Base-by-base conservation (phyloP, 129 eudicot genomes). In the Heracleum sosnowskyi region DNA sequence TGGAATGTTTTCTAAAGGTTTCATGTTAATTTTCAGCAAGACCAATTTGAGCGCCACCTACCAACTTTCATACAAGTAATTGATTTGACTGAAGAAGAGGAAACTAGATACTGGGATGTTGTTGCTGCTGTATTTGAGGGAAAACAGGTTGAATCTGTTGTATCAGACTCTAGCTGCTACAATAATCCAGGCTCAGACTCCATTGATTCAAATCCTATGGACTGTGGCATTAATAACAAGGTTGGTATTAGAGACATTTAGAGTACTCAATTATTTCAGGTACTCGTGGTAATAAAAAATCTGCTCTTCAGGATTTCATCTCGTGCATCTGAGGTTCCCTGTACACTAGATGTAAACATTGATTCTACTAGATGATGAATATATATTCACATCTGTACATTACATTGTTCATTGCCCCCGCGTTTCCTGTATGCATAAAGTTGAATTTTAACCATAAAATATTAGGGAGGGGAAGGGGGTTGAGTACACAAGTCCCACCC, bases 61-160 rank as follows among this genome's bases (percentile, higher is more conserved):
- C 97, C 97, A 53, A 93, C 98, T 26, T 93, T 89, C 77, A 91
- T 93, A 83, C 98, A 93, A 88, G 89, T 93, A 17, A 89, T 93
- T 82, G 92, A 91, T 47, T 76, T 93, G 87, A 88, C 91, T 37
- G 96, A 88, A 83, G 77, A 85, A 80, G 98, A 93, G 80, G 96
- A 91, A 84, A 81, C 77, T 29, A 92, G 88, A 81, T 93, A 93
- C 84, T 89, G 98, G 97, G 85, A 60, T 82, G 97, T 91, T 78
- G 85, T 91, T 66, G 82, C 97, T 74, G 92, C 97, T 84, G 93
- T 93, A 78, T 89, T 85, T 39, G 97, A 91, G 86, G 98, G 97
- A 35, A 88, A 86, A 79, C 85, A 88, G 33, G 85, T 85, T 80
- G 86, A 83, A 57, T 75, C 96, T 70, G 85, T 75, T 72, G 39